Evolutionary conservation across 495 filamentous ascomycete genomes (phyloP).

Genomic region (Aspergillus cavernicola): DNA sequence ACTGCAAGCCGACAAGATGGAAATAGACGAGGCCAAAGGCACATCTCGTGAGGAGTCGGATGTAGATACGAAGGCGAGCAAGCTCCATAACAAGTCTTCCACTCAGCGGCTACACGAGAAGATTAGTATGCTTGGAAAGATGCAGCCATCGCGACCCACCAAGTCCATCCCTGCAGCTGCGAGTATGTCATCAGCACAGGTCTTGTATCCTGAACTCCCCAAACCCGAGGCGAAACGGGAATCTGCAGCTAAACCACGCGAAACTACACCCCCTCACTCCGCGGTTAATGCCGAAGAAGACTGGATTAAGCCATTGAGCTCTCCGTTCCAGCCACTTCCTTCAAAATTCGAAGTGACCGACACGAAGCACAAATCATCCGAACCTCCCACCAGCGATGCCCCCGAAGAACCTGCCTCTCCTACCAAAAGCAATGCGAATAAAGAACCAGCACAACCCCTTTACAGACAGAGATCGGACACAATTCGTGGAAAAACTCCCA

Average conservation of each 20-base stretch:
- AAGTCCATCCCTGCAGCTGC: slow-evolving; percentile 62
- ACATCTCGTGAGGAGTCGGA: slow-evolving; percentile 29
- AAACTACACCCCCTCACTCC: slow-evolving; percentile 21
- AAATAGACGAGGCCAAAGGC: slow-evolving; percentile 54
- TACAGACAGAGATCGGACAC: slow-evolving; percentile 19
- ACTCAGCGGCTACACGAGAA: slow-evolving; percentile 89
- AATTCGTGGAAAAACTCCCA: slow-evolving; percentile 43
- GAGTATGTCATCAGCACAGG: slow-evolving; percentile 33
- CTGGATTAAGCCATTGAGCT: slow-evolving; percentile 69
- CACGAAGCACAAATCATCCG: slow-evolving; percentile 51
- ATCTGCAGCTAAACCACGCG: slow-evolving; percentile 22
- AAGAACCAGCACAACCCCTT: background rate
- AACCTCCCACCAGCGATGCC: slow-evolving; percentile 10
- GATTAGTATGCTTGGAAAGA: slow-evolving; percentile 88
- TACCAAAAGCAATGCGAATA: background rate
- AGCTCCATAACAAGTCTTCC: slow-evolving; percentile 78
- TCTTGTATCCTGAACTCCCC: slow-evolving; percentile 54
- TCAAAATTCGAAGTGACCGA: slow-evolving; percentile 57
- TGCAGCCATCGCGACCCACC: slow-evolving; percentile 63
- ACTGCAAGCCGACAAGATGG: slow-evolving; percentile 52
- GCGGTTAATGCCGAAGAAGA: slow-evolving; percentile 67
- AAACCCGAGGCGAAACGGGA: slow-evolving; percentile 36
- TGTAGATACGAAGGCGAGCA: slow-evolving; percentile 36
- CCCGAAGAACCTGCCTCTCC: slow-evolving; percentile 12
- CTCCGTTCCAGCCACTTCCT: slow-evolving; percentile 43